Conservation (phyloP, 176 grass and related monocot genomes). For the Echinochloa phyllopogon region DNA sequence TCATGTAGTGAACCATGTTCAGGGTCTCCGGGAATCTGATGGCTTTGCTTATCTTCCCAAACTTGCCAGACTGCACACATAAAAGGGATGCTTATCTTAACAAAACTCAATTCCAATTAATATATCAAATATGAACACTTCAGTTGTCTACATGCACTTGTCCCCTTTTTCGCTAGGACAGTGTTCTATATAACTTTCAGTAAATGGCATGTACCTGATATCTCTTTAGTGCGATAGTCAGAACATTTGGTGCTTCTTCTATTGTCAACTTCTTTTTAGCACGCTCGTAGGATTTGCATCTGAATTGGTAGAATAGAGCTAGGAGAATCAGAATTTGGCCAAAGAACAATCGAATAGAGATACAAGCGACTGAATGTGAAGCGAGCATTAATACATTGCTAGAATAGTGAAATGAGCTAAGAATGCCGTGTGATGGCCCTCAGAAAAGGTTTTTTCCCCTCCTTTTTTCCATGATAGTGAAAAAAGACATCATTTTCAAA, state of each 20-base stretch:
- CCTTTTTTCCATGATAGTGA: background rate
- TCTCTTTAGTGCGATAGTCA: conserved; percentile 92
- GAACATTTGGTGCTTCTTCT: conserved; percentile 85
- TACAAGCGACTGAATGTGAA: background rate
- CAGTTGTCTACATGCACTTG: background rate
- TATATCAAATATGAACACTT: background rate
- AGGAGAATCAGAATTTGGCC: conserved; percentile 28
- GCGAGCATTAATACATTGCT: background rate
- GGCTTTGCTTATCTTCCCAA: conserved; percentile 91
- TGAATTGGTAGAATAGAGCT: conserved; percentile 39
- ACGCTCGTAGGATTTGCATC: conserved; percentile 87
- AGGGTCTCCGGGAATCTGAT: conserved; percentile 77
- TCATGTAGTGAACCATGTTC: conserved; percentile 73
- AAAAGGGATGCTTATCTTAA: conserved; percentile 13
- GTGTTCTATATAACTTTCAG: background rate
- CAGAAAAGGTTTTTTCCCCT: background rate
- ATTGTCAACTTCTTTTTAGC: conserved; percentile 93
- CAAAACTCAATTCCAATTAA: conserved; percentile 22
- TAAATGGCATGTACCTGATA: conserved; percentile 67
- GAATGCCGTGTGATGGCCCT: background rate
- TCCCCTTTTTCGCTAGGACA: background rate
- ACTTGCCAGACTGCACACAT: conserved; percentile 73
- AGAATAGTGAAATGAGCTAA: background rate
- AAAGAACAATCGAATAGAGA: background rate
- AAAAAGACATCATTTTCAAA: background rate